phyloP scores from a whole-genome alignment of 2,329 filamentous ascomycete species.

The Leptographium radiaticola region DNA sequence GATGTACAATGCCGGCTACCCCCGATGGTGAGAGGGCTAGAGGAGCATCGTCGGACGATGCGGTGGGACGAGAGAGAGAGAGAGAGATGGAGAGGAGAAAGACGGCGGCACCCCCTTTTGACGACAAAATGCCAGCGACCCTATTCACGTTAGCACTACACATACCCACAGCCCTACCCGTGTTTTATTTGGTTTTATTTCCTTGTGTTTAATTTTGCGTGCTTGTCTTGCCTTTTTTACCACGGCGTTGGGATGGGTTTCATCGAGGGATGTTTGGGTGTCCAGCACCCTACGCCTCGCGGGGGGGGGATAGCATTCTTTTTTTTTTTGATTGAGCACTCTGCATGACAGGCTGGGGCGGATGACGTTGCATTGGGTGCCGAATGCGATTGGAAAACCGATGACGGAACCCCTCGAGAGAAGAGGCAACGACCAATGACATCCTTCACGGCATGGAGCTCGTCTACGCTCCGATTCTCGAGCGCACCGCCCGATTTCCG shows the following conservation, averaged over 20 bases:
- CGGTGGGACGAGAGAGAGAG: not conserved
- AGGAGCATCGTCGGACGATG: not conserved
- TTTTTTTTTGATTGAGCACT: not conserved
- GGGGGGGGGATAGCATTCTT: not conserved
- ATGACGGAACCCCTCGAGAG: not conserved
- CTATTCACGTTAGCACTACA: not conserved
- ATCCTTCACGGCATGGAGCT: not conserved
- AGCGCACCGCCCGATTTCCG: not conserved
- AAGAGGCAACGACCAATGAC: not conserved
- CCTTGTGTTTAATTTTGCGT: not conserved
- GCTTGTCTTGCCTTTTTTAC: not conserved
- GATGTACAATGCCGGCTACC: slow-evolving; percentile 67
- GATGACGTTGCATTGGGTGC: not conserved
- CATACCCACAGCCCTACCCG: not conserved
- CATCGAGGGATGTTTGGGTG: not conserved
- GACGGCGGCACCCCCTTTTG: not conserved
- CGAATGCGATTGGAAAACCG: not conserved
- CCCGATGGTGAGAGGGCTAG: slow-evolving; percentile 43
- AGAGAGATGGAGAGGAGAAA: not conserved
- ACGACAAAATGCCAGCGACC: not conserved
- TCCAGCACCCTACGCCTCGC: not conserved
- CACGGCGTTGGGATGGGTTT: not conserved
- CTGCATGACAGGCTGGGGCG: not conserved
- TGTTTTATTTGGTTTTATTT: not conserved
- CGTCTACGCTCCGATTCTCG: not conserved